phyloP scores from a whole-genome alignment of 73 alveolate genomes.

The Symbiodinium natans region DNA sequence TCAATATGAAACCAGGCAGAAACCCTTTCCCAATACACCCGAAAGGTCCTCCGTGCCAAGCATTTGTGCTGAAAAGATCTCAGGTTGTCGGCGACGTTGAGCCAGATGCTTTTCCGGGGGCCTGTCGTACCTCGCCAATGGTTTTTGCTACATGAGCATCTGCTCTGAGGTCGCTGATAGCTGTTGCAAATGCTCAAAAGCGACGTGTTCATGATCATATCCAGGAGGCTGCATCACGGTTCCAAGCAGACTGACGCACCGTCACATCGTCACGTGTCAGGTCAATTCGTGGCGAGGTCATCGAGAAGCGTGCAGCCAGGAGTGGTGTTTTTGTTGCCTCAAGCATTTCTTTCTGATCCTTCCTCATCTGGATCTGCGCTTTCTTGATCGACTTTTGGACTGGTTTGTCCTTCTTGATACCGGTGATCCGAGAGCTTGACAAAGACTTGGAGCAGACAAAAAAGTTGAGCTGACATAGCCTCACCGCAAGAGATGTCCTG shows the following conservation, averaged over 20 bases:
- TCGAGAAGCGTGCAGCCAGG: slow-evolving; percentile 93
- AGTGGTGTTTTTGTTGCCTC: not conserved
- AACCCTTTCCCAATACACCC: no score
- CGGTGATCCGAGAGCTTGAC: no score
- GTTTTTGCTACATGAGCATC: not conserved
- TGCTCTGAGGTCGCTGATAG: slow-evolving; percentile 14
- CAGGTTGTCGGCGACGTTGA: not conserved
- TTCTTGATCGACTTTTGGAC: no score
- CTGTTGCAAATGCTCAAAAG: slow-evolving; percentile 23
- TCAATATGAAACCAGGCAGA: no score
- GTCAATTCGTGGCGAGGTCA: slow-evolving; percentile 56
- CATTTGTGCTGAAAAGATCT: no score
- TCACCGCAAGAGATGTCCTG: no score
- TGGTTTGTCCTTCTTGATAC: no score
- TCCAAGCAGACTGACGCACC: not conserved
- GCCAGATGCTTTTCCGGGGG: not conserved
- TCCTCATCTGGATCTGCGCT: no score
- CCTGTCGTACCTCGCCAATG: not conserved
- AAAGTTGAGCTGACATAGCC: no score
- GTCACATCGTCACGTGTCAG: not conserved
- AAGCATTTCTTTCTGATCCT: no score
- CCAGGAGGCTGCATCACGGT: slow-evolving; percentile 42
- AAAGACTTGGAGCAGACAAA: no score
- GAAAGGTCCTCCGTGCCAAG: no score
- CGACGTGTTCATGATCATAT: slow-evolving; percentile 7